phyloP scores from a whole-genome alignment of 2,329 filamentous ascomycete species.

The Chrysosporium queenslandicum region DNA sequence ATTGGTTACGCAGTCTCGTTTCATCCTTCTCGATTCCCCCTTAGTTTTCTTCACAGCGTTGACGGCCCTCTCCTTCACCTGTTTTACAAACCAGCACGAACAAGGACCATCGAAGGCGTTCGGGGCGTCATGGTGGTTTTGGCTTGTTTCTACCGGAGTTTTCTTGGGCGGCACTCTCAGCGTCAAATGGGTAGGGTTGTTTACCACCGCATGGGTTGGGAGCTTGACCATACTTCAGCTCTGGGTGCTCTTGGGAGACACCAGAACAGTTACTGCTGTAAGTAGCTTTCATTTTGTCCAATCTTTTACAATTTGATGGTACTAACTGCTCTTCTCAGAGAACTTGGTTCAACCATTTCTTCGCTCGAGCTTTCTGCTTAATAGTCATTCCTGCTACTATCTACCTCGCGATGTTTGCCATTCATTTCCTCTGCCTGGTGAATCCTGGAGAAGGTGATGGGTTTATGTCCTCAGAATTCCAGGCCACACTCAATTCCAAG shows the following conservation, averaged over 20 bases:
- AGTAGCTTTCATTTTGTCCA: conserved; percentile 22
- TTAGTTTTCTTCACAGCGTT: conserved; percentile 87
- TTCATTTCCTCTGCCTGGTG: conserved; percentile 85
- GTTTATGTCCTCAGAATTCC: conserved; percentile 99
- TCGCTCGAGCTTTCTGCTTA: conserved; percentile 81
- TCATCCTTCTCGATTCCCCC: conserved; percentile 93
- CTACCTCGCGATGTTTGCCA: conserved; percentile 94
- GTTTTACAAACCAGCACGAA: conserved; percentile 95
- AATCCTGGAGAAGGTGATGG: conserved; percentile 97
- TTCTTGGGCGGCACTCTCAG: conserved; percentile 82
- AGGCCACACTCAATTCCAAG: conserved; percentile 93
- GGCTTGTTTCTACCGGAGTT: conserved; percentile 77
- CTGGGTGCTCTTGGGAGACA: conserved; percentile 88
- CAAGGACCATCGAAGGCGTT: conserved; percentile 83
- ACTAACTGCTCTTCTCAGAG: conserved; percentile 39
- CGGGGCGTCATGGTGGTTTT: conserved; percentile 92
- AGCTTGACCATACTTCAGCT: conserved; percentile 81
- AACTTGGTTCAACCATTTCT: conserved; percentile 85
- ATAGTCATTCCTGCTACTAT: conserved; percentile 81
- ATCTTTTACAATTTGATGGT: background rate
- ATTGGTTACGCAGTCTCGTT: conserved; percentile 82
- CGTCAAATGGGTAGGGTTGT: conserved; percentile 98
- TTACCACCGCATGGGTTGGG: conserved; percentile 98
- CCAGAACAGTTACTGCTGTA: conserved; percentile 69
- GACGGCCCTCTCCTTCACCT: conserved; percentile 79